Base-by-base conservation (phyloP, 2,329 filamentous ascomycete species). In the Trichoderma lentiforme region DNA sequence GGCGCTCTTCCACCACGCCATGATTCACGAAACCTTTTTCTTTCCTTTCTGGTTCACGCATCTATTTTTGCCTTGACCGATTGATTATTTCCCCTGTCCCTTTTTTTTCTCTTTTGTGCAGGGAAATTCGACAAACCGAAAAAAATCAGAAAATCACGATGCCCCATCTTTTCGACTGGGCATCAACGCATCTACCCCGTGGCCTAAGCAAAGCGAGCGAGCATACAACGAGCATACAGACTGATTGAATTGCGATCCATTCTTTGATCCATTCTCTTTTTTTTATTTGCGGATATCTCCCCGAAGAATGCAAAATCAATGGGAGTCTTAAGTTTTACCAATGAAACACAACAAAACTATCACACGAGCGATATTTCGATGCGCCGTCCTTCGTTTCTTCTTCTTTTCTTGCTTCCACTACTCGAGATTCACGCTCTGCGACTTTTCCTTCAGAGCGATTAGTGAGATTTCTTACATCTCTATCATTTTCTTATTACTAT, bases 241-340 rank as follows among this genome's bases (percentile, higher is more conserved):
- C 61, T 69, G 66, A 69, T 62, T 69, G 66, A 58, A 69, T 60
- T 62, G 28, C 66, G 66, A 62, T 62, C n/a, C 39, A 32, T 61
- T 51, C 53, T 68, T 68, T 68, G 36, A 68, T 47, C 24, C 65
- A 36, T 43, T 67, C 34, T 56, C 43, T 68, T 34, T 58, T 58
- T 56, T 68, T 67, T 30, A 6, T 43, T 68, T 43, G 2, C 24
- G 34, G 53, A 15, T 26, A 58, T 58, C 26, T 68, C 21, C 15
- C 24, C 34, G 30, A 28, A 62, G 39, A 57, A 61, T 61, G 57
- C 12, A 69, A 47, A 51, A 9, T 21, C 66, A 39, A 36, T 28
- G 66, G 66, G 60, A 51, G 57, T 71, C 26, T 65, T 28, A 28
- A 21, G 6, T 8, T 30, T 24, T 24, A 71, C 32, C 47, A 51